Base-by-base conservation (phyloP, 2,329 filamentous ascomycete genomes). In the Nemania sp. region DNA sequence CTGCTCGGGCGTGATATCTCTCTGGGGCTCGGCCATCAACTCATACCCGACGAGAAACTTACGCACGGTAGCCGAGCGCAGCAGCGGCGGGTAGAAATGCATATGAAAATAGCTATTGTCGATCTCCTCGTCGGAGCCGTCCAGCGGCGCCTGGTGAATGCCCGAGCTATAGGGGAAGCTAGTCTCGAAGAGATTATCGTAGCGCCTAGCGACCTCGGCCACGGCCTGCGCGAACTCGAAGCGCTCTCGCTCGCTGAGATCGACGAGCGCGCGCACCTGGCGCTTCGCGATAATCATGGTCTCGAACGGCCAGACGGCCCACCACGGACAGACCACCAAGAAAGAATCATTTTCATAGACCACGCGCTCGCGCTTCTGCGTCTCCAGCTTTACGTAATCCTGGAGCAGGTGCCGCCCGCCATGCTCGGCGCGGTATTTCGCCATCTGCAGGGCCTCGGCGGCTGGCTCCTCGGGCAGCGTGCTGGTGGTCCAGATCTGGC, bases 1-100 rank as follows among this genome's bases (percentile, higher is more conserved):
- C 74, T 97, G 94, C 73, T 99, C 94, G 0, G 94, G 93, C 0
- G 94, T 99, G 66, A 99, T 97, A 70, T 99, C 94, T 54, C 94
- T 83, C 74, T 99, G 94, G n/a, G 94, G 93, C 75, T 99, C 94
- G 1, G 90, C 94, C 83, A 99, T 84, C 74, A 99, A 81, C 75
- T 99, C 94, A 70, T 96, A 97, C 0, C 94, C 94, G 28, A 99
- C 94, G 47, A 97, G 74, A 75, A 97, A 99, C 76, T 99, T 99
- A 64, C 90, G 86, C 41, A 99, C 92, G 0, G 91, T 96, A 2
- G 94, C 92, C 41, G 91, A 96, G 52, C 94, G 86, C 60, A 99
- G 79, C 41, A 99, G 79, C 11, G 94, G 94, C 36, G 94, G 94
- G 71, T 97, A 97, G 73, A 99, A 99, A 75, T 99, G 94, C 77